Conservation (phyloP, 129 eudicot species). For the Dittrichia graveolens region DNA sequence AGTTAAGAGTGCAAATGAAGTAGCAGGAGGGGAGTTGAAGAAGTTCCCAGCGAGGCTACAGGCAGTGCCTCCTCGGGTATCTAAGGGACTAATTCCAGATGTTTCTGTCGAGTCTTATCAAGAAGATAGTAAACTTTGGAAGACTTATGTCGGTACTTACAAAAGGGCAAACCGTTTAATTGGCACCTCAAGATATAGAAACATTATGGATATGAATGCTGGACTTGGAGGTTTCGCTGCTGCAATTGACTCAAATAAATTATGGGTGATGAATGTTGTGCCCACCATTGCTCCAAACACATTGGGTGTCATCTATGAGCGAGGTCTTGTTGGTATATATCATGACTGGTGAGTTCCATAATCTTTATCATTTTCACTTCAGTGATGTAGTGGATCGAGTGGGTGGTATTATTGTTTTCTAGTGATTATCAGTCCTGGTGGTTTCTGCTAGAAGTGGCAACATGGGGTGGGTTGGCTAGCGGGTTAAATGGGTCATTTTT, state of each 20-base stretch:
- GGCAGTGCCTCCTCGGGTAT: slow-evolving; percentile 78
- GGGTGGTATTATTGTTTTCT: neutral
- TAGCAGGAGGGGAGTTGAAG: slow-evolving; percentile 81
- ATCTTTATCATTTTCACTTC: neutral
- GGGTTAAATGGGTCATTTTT: too few relatives aligned
- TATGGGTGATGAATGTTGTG: slow-evolving; percentile 98
- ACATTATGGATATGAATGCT: slow-evolving; percentile 96
- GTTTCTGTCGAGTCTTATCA: slow-evolving; percentile 71
- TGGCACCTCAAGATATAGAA: slow-evolving; percentile 75
- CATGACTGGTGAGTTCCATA: slow-evolving; percentile 78
- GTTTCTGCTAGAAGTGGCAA: too few relatives aligned
- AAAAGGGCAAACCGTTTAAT: slow-evolving; percentile 57
- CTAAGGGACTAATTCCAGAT: slow-evolving; percentile 61
- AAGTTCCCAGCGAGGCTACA: slow-evolving; percentile 75
- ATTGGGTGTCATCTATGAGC: slow-evolving; percentile 72
- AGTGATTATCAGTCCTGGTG: too few relatives aligned
- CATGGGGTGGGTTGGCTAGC: too few relatives aligned
- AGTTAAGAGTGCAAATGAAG: slow-evolving; percentile 53
- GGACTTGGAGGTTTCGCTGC: slow-evolving; percentile 95
- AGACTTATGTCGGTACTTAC: slow-evolving; percentile 65
- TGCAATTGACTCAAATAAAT: slow-evolving; percentile 64
- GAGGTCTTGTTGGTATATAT: slow-evolving; percentile 92
- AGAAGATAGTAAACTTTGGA: slow-evolving; percentile 75
- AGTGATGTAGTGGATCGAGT: neutral
- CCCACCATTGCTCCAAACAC: slow-evolving; percentile 83